Evolutionary conservation across 306 rosid species (phyloP), one percentile per base, ranked within the genome.

Genomic region (Arachis hypogaea): DNA sequence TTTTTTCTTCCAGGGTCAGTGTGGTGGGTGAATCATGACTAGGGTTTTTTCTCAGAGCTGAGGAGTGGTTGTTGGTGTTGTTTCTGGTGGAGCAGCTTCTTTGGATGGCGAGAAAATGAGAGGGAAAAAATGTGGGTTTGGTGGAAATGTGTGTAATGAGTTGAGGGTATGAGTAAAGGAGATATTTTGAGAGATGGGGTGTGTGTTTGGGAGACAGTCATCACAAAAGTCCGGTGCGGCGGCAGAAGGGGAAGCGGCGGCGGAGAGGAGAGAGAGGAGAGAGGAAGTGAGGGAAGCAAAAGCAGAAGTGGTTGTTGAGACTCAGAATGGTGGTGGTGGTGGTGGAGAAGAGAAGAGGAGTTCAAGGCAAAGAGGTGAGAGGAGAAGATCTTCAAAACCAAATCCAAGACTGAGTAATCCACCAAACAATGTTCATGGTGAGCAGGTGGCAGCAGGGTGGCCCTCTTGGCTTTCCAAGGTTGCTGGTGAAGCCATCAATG

Each of bases 361-460:
- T 46, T 52, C 70, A 10, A 79, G 83, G 78, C 77, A 85, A 16
- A 76, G 68, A 72, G 90, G 97, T 0, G 94, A 91, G 56, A 78
- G 88, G 78, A 81, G 88, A 81, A 84, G 92, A 77, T 85, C 96
- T 62, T 81, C 92, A 9, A 83, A 82, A 92, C 90, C 97, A 38
- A 95, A 95, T 88, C 99, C 97, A 52, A 82, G 99, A 83, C 69
- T 81, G 78, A 88, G 99, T 72, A 92, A 92, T 78, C 96, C 87
- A 11, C 89, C 97, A 49, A 90, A 88, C 78, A 77, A 94, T 66
- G 81, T 94, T 64, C 92, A 87, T 54, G 99, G 99, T 18, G 98
- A 95, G 89, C 99, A 90, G 82, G 95, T 95, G n/a, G 98, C 99
- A 3, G 97, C 99, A 28, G 99, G 99, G 0, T 94, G 99, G 99